These are phyloP conservation scores for Candolleomyces aberdarensis DNA, from an alignment of 768 basidiomycete species.

Conservation along the genomic window DNA sequence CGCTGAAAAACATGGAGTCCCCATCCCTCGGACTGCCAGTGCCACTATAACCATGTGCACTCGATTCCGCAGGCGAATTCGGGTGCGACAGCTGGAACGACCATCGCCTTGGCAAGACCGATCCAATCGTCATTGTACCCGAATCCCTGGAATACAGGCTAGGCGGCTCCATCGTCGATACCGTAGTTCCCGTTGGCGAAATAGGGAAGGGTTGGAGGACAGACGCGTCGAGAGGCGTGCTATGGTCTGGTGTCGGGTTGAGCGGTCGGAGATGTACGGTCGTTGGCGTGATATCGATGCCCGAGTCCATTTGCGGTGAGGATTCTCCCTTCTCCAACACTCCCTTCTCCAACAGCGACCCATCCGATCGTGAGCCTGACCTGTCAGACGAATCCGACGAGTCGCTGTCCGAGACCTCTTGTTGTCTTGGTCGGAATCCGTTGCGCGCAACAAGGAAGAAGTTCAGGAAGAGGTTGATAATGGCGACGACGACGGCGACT, in stretches of 20 bases:
- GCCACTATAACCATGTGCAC: slow-evolving; percentile 7
- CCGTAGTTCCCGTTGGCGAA: slow-evolving; percentile 36
- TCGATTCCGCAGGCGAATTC: slow-evolving; percentile 6
- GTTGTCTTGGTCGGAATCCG: slow-evolving; percentile 1
- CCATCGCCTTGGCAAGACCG: slow-evolving; percentile 36
- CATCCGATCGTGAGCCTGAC: slow-evolving; percentile 22
- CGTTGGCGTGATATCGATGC: neutral
- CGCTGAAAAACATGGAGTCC: neutral
- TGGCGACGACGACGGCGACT: slow-evolving; percentile 63
- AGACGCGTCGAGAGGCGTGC: slow-evolving; percentile 35
- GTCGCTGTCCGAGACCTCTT: slow-evolving; percentile 2
- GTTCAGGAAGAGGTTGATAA: slow-evolving; percentile 63
- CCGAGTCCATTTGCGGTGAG: neutral
- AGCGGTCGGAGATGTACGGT: slow-evolving; percentile 28
- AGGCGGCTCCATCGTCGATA: slow-evolving; percentile 25
- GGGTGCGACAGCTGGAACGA: slow-evolving; percentile 17
- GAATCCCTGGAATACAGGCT: slow-evolving; percentile 33
- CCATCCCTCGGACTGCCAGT: neutral
- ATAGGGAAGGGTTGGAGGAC: slow-evolving; percentile 45
- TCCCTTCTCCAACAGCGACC: slow-evolving; percentile 40
- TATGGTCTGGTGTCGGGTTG: slow-evolving; percentile 54
- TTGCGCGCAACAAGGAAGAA: slow-evolving; percentile 25
- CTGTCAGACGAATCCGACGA: slow-evolving; percentile 8
- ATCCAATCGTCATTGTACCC: slow-evolving; percentile 36
- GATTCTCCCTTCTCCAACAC: slow-evolving; percentile 2